Base-by-base conservation (phyloP, 2,329 filamentous ascomycete species). In the Periconia sp. region DNA sequence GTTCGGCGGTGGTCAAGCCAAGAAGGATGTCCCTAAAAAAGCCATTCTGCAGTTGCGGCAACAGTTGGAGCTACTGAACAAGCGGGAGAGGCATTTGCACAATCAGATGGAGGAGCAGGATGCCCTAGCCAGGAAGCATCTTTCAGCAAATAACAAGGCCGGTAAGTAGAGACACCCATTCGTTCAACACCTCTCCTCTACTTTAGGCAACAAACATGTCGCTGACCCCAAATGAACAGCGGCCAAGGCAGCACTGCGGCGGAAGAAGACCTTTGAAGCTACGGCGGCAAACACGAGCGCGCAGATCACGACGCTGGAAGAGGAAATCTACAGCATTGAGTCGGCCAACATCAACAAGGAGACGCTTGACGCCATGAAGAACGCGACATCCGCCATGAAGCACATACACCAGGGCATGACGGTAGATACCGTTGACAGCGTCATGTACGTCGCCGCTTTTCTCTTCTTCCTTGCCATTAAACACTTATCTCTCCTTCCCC, bases 271-370 rank as follows among this genome's bases (percentile, higher is more conserved):
- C 64, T 91, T 94, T 69, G 92, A 97, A 76, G 89, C 92, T 75
- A 91, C 90, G 52, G 85, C 97, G 54, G 91, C 96, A 63, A 92
- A 97, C 77, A 97, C 93, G 1, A 83, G 85, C 55, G 85, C 89
- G 31, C 93, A 97, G 77, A 95, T 97, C 70, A 85, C 87, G 66
- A 96, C 94, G 19, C 82, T 99, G 43, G 94, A 99, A 75, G 89
- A 92, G 71, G 92, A 99, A 75, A 95, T 97, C 71, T 94, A 94
- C 75, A 88, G 90, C 55, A 97, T 99, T 79, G 94, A 99, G 77
- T 91, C 92, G 45, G 94, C 94, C 57, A 99, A 97, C 74, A 97
- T 99, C 81, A 99, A 99, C 82, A 88, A 93, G 77, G 92, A 97
- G 81, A 99, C 94, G 13, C 81, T 97, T 60, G 85, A 88, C 63